A percentile compares a stretch with the other conserved stretches of the same genome.
These are phyloP conservation scores for Entomophthora muscae DNA, from an alignment of 371 early-diverging fungal species.

Conservation along the genomic window DNA sequence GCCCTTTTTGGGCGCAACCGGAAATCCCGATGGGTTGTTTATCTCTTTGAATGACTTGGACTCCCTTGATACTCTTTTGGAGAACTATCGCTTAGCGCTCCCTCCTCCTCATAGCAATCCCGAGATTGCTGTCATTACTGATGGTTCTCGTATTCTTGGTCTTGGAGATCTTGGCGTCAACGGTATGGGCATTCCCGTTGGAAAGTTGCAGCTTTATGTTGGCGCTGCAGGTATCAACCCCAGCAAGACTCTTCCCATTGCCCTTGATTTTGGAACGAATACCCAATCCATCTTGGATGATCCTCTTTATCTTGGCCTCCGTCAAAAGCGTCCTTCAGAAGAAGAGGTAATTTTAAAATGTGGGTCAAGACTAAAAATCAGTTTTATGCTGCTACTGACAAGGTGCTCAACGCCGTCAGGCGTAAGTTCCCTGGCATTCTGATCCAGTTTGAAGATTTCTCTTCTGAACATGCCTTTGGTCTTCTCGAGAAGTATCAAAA, in stretches of 20 bases:
- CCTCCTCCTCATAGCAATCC: slow-evolving; percentile 24
- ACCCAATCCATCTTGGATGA: slow-evolving; percentile 56
- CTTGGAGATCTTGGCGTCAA: slow-evolving; percentile 81
- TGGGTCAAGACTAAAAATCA: slow-evolving; percentile 8
- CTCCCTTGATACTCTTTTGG: slow-evolving; percentile 45
- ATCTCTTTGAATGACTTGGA: slow-evolving; percentile 54
- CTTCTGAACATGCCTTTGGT: slow-evolving; percentile 71
- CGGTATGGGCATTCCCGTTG: slow-evolving; percentile 85
- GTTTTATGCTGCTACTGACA: slow-evolving; percentile 64
- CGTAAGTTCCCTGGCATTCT: slow-evolving; percentile 53
- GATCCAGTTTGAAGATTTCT: slow-evolving; percentile 87
- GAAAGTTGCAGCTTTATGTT: slow-evolving; percentile 77
- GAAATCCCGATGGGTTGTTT: slow-evolving; percentile 67
- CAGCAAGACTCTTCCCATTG: slow-evolving; percentile 64
- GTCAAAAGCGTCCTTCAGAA: slow-evolving; percentile 47
- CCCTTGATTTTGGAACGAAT: slow-evolving; percentile 79
- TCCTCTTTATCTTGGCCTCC: slow-evolving; percentile 68
- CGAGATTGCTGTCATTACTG: slow-evolving; percentile 76
- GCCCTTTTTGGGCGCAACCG: slow-evolving; percentile 58
- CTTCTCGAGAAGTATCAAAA: slow-evolving; percentile 44
- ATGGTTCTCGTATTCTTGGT: slow-evolving; percentile 83
- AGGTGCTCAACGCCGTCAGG: slow-evolving; percentile 49
- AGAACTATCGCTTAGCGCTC: slow-evolving; percentile 28
- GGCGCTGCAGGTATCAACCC: slow-evolving; percentile 84
- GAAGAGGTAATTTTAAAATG: slow-evolving; percentile 17